Evolutionary conservation across 352 stramenopile genomes (phyloP).

Genomic region (Salisapilia sapeloensis): DNA sequence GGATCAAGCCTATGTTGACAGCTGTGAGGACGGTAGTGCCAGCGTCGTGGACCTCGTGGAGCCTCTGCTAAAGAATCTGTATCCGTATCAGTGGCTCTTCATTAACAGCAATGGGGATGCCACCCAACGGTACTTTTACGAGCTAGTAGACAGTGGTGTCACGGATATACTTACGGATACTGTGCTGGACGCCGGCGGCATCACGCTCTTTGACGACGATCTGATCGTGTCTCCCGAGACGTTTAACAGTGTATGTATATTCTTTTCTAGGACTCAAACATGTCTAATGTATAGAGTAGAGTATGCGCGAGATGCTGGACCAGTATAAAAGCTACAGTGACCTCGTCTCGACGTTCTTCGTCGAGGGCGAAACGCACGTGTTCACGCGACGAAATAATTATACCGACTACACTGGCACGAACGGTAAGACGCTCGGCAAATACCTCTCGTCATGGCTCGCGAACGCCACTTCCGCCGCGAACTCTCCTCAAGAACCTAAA

Average conservation of each 20-base stretch:
- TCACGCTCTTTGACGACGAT: too few relatives aligned
- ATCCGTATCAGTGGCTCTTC: constrained; percentile 39
- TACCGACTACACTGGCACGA: constrained; percentile 13
- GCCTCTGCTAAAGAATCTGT: constrained; percentile 25
- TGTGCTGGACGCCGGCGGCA: too few relatives aligned
- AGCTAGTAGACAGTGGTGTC: constrained; percentile 33
- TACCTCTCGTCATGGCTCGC: constrained; percentile 18
- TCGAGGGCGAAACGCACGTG: constrained; percentile 24
- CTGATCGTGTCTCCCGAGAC: too few relatives aligned
- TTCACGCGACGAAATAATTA: too few relatives aligned
- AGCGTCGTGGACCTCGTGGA: constrained; percentile 27
- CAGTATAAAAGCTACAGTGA: constrained; percentile 31
- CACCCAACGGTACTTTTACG: constrained; percentile 50
- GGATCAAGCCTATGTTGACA: constrained; percentile 12
- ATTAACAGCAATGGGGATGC: constrained; percentile 40
- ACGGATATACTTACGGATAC: too few relatives aligned
- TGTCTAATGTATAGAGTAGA: too few relatives aligned
- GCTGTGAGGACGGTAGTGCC: constrained; percentile 22
- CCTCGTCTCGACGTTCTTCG: constrained; percentile 33
- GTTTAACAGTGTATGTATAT: too few relatives aligned
- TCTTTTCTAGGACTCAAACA: too few relatives aligned
- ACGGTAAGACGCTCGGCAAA: constrained; percentile 9
- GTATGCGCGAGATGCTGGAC: constrained; percentile 30
- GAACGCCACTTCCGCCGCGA: too few relatives aligned
- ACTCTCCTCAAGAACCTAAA: too few relatives aligned